Percentiles rank a stretch among this genome's conserved stretches.
These are phyloP conservation scores for Vigna reflexopilosa DNA, from an alignment of 306 rosid genomes.

Conservation along the genomic window DNA sequence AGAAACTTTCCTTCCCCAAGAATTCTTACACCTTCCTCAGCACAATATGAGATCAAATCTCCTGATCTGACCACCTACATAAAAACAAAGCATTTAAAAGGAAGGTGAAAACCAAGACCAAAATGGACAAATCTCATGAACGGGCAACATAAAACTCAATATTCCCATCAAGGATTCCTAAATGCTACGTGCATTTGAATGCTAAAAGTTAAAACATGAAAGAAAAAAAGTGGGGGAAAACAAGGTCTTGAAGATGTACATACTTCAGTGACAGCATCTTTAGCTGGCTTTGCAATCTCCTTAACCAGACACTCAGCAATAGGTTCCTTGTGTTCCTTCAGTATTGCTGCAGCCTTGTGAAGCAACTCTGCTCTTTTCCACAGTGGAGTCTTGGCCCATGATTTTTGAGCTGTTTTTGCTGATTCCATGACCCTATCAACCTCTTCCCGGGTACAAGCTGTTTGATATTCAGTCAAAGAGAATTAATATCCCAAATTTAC, in stretches of 20 bases:
- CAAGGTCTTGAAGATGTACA: conserved; percentile 15
- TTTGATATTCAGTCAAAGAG: conserved; percentile 27
- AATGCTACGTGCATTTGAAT: not conserved
- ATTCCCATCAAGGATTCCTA: conserved; percentile 1
- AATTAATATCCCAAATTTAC: not conserved
- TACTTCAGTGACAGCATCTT: conserved; percentile 84
- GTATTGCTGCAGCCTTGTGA: conserved; percentile 87
- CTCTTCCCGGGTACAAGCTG: conserved; percentile 86
- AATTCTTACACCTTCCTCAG: conserved; percentile 76
- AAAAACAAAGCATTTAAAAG: conserved; percentile 2
- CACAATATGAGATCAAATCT: conserved; percentile 69
- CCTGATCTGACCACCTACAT: conserved; percentile 49
- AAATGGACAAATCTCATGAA: conserved; percentile 24
- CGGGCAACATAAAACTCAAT: conserved; percentile 9
- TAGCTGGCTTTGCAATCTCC: conserved; percentile 90
- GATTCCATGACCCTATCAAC: conserved; percentile 70
- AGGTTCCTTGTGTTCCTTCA: conserved; percentile 78
- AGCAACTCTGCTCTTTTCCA: conserved; percentile 94
- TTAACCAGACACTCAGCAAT: conserved; percentile 91
- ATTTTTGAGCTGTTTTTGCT: conserved; percentile 77
- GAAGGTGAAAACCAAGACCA: not conserved
- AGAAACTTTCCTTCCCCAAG: conserved; percentile 74
- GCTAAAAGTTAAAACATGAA: conserved; percentile 17
- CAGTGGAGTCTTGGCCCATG: conserved; percentile 89
- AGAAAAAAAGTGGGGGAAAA: not conserved